Evolutionary conservation across 1,284 basidiomycete species (phyloP).

Genomic region (Ceratobasidium sp.): DNA sequence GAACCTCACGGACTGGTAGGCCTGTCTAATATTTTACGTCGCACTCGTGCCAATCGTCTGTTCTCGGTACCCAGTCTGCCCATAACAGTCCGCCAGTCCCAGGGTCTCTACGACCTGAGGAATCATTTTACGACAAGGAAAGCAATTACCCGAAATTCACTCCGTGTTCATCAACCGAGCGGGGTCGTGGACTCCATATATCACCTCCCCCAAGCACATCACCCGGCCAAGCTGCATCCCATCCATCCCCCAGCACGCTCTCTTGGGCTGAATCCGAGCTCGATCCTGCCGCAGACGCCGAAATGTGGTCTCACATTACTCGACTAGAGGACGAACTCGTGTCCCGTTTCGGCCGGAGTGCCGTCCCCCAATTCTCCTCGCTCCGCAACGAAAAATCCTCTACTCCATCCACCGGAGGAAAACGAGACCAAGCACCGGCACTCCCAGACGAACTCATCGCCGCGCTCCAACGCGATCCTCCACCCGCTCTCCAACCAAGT

Average conservation of each 20-base stretch:
- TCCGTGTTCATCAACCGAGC: conserved; percentile 6
- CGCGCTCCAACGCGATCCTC: conserved; percentile 2
- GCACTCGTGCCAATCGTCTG: not conserved
- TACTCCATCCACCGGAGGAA: conserved; percentile 1
- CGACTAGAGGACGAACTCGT: conserved; percentile 37
- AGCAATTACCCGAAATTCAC: conserved; percentile 9
- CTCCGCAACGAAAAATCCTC: conserved; percentile 33
- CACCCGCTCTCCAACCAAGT: conserved; percentile 1
- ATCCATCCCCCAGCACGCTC: conserved; percentile 29
- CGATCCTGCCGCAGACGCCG: conserved; percentile 17
- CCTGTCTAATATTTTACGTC: not conserved
- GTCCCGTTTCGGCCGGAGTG: conserved; percentile 32
- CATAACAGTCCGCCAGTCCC: conserved; percentile 21
- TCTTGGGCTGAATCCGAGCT: conserved; percentile 35
- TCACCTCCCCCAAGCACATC: conserved; percentile 28
- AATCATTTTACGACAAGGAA: conserved; percentile 7
- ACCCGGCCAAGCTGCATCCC: conserved; percentile 1
- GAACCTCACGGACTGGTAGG: conserved; percentile 34
- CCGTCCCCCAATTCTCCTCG: conserved; percentile 17
- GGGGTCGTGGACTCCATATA: conserved; percentile 19
- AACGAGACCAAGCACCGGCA: not conserved
- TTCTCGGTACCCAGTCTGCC: conserved; percentile 12
- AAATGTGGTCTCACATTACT: conserved; percentile 33
- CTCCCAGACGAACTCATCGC: conserved; percentile 21
- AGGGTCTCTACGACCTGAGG: conserved; percentile 8